Percentiles rank a stretch among this genome's conserved stretches.
These are phyloP conservation scores for Pyricularia grisea DNA, from an alignment of 2,329 filamentous ascomycete species.

Conservation along the genomic window DNA sequence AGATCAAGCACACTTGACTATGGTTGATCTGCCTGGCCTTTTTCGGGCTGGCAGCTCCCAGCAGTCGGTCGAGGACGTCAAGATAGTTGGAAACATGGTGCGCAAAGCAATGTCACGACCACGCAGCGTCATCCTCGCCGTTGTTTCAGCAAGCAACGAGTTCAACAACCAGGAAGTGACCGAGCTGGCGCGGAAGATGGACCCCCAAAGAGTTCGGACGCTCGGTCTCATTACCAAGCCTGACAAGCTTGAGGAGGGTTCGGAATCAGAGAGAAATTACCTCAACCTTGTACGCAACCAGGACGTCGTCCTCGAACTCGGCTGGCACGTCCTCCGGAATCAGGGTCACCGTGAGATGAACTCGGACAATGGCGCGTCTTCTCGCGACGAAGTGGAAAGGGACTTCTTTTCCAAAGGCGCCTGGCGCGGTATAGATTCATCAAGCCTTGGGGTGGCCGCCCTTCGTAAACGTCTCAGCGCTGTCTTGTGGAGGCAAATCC, in stretches of 20 bases:
- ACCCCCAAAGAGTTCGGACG: conserved; percentile 28
- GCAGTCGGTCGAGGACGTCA: conserved; percentile 32
- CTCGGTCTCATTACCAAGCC: conserved; percentile 51
- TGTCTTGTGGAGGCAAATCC: conserved; percentile 38
- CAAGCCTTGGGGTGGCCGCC: conserved; percentile 34
- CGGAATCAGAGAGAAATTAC: conserved; percentile 28
- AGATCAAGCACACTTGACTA: conserved; percentile 39
- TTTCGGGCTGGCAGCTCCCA: conserved; percentile 38
- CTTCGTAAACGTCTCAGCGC: conserved; percentile 40
- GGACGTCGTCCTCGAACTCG: conserved; percentile 35
- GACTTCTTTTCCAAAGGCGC: conserved; percentile 31
- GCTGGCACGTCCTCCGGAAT: conserved; percentile 45
- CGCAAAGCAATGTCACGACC: conserved; percentile 44
- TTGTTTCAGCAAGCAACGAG: conserved; percentile 47
- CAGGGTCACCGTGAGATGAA: conserved; percentile 25
- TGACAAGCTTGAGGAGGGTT: conserved; percentile 27
- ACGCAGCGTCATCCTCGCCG: conserved; percentile 50
- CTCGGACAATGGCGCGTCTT: conserved; percentile 16
- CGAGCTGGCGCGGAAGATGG: conserved; percentile 30
- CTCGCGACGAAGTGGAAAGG: conserved; percentile 28
- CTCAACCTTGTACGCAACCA: conserved; percentile 32
- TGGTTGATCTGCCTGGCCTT: conserved; percentile 50
- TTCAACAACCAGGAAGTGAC: conserved; percentile 50
- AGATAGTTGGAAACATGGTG: conserved; percentile 37
- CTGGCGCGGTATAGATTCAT: conserved; percentile 25